A percentile compares a stretch with the other conserved stretches of the same genome.
These are phyloP conservation scores for Metschnikowia vanudenii DNA, from an alignment of 805 yeast species.

Conservation along the genomic window DNA sequence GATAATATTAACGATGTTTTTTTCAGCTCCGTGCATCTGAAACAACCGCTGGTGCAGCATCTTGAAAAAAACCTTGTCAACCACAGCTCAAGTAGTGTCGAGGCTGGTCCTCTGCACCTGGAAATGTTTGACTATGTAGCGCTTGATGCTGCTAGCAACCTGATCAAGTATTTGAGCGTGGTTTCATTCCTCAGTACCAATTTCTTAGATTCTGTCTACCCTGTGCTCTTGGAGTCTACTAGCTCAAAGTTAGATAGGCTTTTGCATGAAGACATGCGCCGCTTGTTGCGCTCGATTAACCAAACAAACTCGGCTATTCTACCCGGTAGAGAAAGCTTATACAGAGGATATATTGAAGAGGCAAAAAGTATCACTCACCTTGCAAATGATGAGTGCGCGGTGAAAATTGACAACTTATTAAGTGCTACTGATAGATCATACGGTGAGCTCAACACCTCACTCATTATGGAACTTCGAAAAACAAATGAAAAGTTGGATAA, in stretches of 20 bases:
- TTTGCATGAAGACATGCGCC: slow-evolving; percentile 6
- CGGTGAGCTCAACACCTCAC: slow-evolving; percentile 71
- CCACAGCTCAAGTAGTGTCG: slow-evolving; percentile 1
- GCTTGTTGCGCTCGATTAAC: slow-evolving; percentile 15
- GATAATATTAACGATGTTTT: slow-evolving; percentile 8
- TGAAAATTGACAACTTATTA: slow-evolving; percentile 57
- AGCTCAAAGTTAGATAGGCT: slow-evolving; percentile 4
- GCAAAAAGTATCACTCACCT: slow-evolving; percentile 34
- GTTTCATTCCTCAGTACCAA: slow-evolving; percentile 7
- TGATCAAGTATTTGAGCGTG: slow-evolving; percentile 1
- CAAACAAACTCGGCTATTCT: slow-evolving; percentile 33
- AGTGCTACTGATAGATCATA: slow-evolving; percentile 65
- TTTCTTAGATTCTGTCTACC: slow-evolving; percentile 12
- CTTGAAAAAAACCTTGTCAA: neutral
- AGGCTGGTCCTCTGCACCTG: slow-evolving; percentile 5
- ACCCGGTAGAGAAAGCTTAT: slow-evolving; percentile 35
- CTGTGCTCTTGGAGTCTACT: slow-evolving; percentile 9
- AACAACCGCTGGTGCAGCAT: slow-evolving; percentile 5
- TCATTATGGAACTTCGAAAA: slow-evolving; percentile 59
- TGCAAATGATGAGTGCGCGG: slow-evolving; percentile 46
- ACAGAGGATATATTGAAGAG: slow-evolving; percentile 34
- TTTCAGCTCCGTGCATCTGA: slow-evolving; percentile 4
- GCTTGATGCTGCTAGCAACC: neutral
- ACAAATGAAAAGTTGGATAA: slow-evolving; percentile 50
- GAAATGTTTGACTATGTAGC: neutral